Evolutionary conservation across 805 yeast species (phyloP).

Genomic region (Metschnikowia koreensis): DNA sequence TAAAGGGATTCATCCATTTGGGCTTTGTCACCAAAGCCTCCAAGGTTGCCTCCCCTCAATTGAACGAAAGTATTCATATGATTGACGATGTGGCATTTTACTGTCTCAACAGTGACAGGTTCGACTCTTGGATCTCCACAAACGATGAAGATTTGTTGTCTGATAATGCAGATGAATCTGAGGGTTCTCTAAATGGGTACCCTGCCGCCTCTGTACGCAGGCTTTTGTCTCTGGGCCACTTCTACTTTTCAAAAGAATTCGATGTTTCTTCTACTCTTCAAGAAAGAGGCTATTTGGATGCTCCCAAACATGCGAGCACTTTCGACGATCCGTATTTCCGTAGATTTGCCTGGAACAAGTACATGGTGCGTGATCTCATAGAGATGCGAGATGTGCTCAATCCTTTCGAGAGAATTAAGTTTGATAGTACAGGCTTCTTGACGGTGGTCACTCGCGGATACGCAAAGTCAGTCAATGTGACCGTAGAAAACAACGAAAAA

Average conservation of each 20-base stretch:
- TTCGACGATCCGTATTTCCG: conserved; percentile 40
- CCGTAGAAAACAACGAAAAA: conserved; percentile 28
- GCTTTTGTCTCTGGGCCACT: conserved; percentile 45
- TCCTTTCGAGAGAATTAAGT: conserved; percentile 35
- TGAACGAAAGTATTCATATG: conserved; percentile 50
- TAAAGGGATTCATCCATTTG: conserved; percentile 54
- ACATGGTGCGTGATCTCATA: conserved; percentile 44
- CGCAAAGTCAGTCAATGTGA: conserved; percentile 44
- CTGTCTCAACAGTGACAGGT: conserved; percentile 57
- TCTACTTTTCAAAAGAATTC: conserved; percentile 47
- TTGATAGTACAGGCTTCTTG: conserved; percentile 48
- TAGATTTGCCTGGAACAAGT: conserved; percentile 52
- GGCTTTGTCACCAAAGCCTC: conserved; percentile 55
- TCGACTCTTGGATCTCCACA: conserved; percentile 39
- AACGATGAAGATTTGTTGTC: conserved; percentile 12
- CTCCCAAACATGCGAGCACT: conserved; percentile 16
- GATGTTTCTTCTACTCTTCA: conserved; percentile 47
- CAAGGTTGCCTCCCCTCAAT: conserved; percentile 59
- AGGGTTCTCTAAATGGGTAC: conserved; percentile 19
- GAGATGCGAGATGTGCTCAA: conserved; percentile 46
- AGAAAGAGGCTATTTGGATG: conserved; percentile 36
- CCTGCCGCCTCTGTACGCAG: conserved; percentile 48
- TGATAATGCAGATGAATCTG: conserved; percentile 17
- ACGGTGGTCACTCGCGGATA: conserved; percentile 51
- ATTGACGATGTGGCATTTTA: conserved; percentile 63